Evolutionary conservation across 2,329 filamentous ascomycete genomes (phyloP).

Genomic region (Sporothrix brunneoviolacea): DNA sequence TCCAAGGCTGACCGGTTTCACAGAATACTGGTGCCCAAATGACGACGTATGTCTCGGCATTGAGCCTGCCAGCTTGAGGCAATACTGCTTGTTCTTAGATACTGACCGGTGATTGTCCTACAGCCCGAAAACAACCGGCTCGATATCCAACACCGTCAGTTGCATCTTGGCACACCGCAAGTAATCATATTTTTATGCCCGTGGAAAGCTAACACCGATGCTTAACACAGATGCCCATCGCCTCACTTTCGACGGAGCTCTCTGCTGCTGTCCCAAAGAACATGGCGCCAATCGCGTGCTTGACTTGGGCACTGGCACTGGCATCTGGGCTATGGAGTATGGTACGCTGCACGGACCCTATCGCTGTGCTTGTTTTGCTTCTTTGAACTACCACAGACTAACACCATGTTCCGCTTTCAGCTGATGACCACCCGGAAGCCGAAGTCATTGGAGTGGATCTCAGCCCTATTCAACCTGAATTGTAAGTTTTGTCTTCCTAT

Average conservation of each 20-base stretch:
- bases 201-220: background rate
- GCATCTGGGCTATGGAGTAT: slow-evolving; percentile 21
- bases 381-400: background rate
- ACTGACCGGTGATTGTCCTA: background rate
- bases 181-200: too few relatives aligned
- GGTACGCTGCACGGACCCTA: slow-evolving; percentile 6
- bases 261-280: slow-evolving; percentile 18
- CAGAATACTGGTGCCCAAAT: slow-evolving; percentile 18
- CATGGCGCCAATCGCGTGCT: slow-evolving; percentile 17
- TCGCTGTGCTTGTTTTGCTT: too few relatives aligned
- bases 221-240: slow-evolving; percentile 13
- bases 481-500: background rate
- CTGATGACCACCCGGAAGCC: slow-evolving; percentile 19
- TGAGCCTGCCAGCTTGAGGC: background rate
- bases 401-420: background rate
- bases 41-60: slow-evolving; percentile 11
- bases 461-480: slow-evolving; percentile 20
- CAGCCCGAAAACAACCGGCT: slow-evolving; percentile 16
- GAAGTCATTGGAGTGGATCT: slow-evolving; percentile 20
- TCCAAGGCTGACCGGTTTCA: background rate
- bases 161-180: background rate
- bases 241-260: slow-evolving; percentile 13
- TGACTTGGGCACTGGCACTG: slow-evolving; percentile 20
- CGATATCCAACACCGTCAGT: slow-evolving; percentile 15
- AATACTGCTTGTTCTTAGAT: background rate